Conservation (phyloP, 1,284 basidiomycete species). For the Ustilago nuda region DNA sequence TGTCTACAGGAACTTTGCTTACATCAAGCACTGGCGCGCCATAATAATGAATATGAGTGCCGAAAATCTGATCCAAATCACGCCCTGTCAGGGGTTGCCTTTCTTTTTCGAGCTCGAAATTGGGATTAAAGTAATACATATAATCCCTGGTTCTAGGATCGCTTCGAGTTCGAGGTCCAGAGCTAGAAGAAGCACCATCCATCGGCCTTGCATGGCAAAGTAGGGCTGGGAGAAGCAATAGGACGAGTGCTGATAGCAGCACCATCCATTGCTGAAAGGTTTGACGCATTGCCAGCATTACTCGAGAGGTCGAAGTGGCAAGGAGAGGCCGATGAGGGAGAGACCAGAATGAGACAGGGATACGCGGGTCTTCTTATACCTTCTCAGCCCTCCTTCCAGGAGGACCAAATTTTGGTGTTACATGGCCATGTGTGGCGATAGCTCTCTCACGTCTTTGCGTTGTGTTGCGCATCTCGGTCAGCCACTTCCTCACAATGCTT, state of each 20-base stretch:
- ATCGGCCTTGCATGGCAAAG: neutral
- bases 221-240: neutral
- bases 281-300: constrained; percentile 1
- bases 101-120: no score
- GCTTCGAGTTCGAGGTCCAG: neutral
- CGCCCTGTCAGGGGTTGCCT: no score
- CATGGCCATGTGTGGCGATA: neutral
- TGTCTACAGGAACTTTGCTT: no score
- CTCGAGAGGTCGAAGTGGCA: neutral
- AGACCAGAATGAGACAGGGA: neutral
- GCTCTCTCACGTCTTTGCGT: neutral
- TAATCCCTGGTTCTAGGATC: no score
- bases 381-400: neutral
- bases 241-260: constrained; percentile 12
- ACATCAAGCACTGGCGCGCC: no score
- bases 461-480: neutral
- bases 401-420: neutral
- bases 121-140: no score
- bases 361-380: neutral
- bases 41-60: no score
- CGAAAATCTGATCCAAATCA: no score
- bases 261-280: neutral
- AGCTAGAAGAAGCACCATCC: neutral
- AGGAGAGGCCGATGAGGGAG: neutral
- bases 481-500: neutral